Conservation (phyloP, 441 rosid species). For the Hypseocharis bilobata region DNA sequence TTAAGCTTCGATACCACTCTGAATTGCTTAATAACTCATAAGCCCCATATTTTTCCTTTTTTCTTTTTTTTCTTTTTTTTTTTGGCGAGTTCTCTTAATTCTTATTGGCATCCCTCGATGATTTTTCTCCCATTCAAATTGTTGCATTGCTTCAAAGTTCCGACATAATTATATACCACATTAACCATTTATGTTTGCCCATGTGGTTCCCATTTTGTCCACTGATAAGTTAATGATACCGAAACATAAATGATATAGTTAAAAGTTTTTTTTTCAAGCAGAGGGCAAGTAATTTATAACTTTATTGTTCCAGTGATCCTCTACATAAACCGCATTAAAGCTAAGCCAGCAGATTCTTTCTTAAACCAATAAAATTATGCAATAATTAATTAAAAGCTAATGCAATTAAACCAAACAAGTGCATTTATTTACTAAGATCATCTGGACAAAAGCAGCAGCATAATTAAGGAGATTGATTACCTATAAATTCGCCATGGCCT, state of each 20-base stretch:
- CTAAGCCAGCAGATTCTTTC: slow-evolving; percentile 9
- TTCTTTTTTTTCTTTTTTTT: no score
- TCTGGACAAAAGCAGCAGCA: slow-evolving; percentile 12
- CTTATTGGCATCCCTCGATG: not conserved
- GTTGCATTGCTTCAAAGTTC: not conserved
- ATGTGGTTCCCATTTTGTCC: not conserved
- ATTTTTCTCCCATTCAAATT: not conserved
- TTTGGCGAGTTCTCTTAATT: no score
- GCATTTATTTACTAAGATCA: slow-evolving; percentile 17
- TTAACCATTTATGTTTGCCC: not conserved
- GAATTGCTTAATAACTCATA: not conserved
- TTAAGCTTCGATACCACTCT: not conserved
- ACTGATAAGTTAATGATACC: not conserved
- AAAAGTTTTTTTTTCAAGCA: not conserved
- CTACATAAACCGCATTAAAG: slow-evolving; percentile 14
- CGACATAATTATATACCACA: not conserved
- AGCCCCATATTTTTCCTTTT: not conserved
- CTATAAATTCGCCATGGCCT: slow-evolving; percentile 98
- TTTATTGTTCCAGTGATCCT: slow-evolving; percentile 1
- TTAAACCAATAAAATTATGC: slow-evolving; percentile 1
- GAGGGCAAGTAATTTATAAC: not conserved
- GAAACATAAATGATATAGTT: not conserved
- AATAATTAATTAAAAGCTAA: not conserved
- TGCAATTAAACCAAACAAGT: slow-evolving; percentile 14
- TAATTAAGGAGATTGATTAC: slow-evolving; percentile 27